A percentile compares a stretch with the other conserved stretches of the same genome.
Evolutionary conservation across 371 early-diverging fungal species (phyloP).

Genomic region (Dipsacomyces acuminosporus): DNA sequence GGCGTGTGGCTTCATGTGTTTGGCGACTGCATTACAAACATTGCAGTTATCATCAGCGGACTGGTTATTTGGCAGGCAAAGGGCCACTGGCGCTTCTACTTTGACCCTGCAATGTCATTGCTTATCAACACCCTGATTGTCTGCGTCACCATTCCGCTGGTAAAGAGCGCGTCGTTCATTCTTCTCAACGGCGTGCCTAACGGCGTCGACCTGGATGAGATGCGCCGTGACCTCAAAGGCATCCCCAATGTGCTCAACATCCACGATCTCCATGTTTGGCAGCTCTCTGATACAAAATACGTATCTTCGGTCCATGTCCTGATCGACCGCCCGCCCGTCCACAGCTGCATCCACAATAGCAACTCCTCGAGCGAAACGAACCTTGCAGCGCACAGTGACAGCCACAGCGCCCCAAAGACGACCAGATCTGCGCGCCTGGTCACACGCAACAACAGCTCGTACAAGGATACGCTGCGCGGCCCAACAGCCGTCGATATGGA

Average conservation of each 20-base stretch:
- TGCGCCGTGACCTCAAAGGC: constrained; percentile 54
- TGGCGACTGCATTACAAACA: constrained; percentile 90
- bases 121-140: constrained; percentile 64
- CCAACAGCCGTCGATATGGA: constrained; percentile 37
- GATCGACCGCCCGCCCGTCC: constrained; percentile 53
- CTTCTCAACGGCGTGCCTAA: constrained; percentile 82
- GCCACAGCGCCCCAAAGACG: neutral
- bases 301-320: constrained; percentile 82
- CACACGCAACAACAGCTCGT: constrained; percentile 13
- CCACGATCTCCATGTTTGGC: constrained; percentile 95
- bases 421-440: constrained; percentile 22
- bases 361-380: constrained; percentile 14
- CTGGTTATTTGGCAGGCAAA: constrained; percentile 72
- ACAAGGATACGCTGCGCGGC: constrained; percentile 4
- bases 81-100: constrained; percentile 65
- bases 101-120: constrained; percentile 71
- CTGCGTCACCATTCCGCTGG: constrained; percentile 60
- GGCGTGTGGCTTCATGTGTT: constrained; percentile 93
- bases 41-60: constrained; percentile 85
- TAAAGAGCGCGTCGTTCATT: constrained; percentile 73
- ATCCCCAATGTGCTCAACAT: constrained; percentile 65
- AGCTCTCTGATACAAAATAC: constrained; percentile 76
- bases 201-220: constrained; percentile 58
- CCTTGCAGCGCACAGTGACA: no score
- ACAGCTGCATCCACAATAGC: constrained; percentile 45